Percentiles rank a stretch among this genome's conserved stretches.
phyloP scores from a whole-genome alignment of 441 rosid species.

The Hypseocharis bilobata region DNA sequence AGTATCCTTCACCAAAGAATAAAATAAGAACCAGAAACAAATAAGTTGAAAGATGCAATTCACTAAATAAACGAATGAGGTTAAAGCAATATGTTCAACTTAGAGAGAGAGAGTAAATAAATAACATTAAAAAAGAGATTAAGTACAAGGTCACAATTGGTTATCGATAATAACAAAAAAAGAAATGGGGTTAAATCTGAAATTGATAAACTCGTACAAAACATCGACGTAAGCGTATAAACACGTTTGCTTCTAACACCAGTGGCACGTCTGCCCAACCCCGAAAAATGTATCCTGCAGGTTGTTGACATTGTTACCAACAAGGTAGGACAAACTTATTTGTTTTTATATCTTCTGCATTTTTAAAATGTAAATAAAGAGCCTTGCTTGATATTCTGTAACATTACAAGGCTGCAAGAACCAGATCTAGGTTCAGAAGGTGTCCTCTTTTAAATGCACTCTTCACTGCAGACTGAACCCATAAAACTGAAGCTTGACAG shows the following conservation, averaged over 20 bases:
- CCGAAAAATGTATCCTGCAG: not conserved
- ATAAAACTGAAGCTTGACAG: not conserved
- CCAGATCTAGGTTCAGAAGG: not conserved
- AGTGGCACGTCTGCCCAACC: not conserved
- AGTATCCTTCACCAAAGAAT: constrained; percentile 37
- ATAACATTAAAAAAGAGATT: not conserved
- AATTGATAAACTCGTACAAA: not conserved
- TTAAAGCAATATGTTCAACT: not conserved
- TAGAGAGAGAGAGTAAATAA: no score
- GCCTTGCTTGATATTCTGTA: not conserved
- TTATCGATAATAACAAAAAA: not conserved
- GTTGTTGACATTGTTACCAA: not conserved
- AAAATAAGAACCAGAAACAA: not conserved
- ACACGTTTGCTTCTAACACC: not conserved
- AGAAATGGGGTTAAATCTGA: not conserved
- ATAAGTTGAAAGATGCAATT: not conserved
- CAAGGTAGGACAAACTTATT: not conserved
- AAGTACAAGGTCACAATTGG: not conserved
- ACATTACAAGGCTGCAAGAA: not conserved
- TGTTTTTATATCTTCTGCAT: not conserved
- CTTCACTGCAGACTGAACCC: not conserved
- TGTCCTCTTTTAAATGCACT: not conserved
- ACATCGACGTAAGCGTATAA: not conserved
- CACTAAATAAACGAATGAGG: not conserved
- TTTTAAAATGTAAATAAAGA: no score